Evolutionary conservation across 805 yeast genomes (phyloP).

Genomic region (Wickerhamomyces ciferrii): DNA sequence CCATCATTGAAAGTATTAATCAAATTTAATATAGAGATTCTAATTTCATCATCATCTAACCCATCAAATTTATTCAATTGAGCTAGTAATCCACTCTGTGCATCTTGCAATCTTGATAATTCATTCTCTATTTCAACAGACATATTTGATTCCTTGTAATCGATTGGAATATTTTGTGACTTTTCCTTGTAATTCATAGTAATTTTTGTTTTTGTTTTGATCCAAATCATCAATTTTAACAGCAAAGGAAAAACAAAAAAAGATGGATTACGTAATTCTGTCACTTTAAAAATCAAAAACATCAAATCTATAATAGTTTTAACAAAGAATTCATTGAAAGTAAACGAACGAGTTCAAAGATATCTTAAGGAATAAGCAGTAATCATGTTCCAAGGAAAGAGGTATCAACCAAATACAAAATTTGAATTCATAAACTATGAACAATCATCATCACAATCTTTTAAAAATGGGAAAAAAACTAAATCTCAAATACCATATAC

Average conservation of each 20-base stretch:
- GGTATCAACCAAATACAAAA: background rate
- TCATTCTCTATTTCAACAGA: background rate
- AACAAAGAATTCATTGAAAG: too few species aligned
- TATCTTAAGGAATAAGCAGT: too few species aligned
- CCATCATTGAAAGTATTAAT: slow-evolving; percentile 12
- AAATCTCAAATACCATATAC: slow-evolving; percentile 2
- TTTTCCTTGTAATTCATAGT: too few species aligned
- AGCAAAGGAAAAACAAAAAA: background rate
- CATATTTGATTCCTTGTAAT: too few species aligned
- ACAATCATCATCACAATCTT: background rate
- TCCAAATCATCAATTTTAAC: background rate
- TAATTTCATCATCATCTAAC: slow-evolving; percentile 9
- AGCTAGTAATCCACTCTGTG: slow-evolving; percentile 9
- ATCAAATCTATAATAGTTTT: background rate
- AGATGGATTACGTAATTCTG: background rate
- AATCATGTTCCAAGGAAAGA: slow-evolving; percentile 1
- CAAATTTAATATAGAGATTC: slow-evolving; percentile 10
- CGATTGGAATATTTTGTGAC: too few species aligned
- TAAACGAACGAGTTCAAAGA: background rate
- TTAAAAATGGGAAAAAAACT: background rate
- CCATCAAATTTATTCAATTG: slow-evolving; percentile 5
- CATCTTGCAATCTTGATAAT: background rate
- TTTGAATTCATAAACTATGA: slow-evolving; percentile 4
- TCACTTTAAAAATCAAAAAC: background rate
- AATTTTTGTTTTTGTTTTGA: background rate